phyloP scores from a whole-genome alignment of 306 rosid genomes.

The Quercus dentata region DNA sequence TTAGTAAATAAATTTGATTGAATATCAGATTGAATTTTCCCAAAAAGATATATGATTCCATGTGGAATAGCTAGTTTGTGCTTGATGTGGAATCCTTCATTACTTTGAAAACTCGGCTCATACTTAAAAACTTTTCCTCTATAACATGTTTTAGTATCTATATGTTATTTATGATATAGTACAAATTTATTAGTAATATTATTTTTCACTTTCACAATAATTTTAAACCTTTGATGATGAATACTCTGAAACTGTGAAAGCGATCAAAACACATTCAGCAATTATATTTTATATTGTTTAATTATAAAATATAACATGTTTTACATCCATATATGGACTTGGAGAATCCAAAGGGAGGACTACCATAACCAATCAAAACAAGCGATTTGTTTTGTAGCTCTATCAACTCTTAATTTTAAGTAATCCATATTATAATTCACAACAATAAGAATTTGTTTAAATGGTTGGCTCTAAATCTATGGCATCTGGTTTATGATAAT shows the following conservation, averaged over 20 bases:
- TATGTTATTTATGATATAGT: not conserved
- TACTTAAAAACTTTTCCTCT: not conserved
- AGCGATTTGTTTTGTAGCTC: too few relatives aligned
- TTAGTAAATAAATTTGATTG: too few relatives aligned
- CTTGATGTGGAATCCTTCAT: not conserved
- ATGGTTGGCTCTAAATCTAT: too few relatives aligned
- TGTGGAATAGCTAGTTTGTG: not conserved
- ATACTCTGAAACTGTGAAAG: not conserved
- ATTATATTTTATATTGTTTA: too few relatives aligned
- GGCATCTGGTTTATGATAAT: too few relatives aligned
- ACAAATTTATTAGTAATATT: not conserved
- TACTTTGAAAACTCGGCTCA: not conserved
- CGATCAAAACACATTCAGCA: not conserved
- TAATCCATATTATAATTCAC: too few relatives aligned
- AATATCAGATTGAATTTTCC: not conserved
- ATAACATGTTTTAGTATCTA: not conserved
- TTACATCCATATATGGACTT: too few relatives aligned
- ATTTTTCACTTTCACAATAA: not conserved
- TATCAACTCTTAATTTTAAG: too few relatives aligned
- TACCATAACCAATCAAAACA: too few relatives aligned
- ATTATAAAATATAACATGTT: too few relatives aligned
- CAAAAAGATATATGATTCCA: not conserved
- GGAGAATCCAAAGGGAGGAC: too few relatives aligned
- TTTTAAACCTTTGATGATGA: not conserved
- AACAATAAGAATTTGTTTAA: too few relatives aligned